Base-by-base conservation (phyloP, 768 basidiomycete species). In the Xerocomellus amylosporus region DNA sequence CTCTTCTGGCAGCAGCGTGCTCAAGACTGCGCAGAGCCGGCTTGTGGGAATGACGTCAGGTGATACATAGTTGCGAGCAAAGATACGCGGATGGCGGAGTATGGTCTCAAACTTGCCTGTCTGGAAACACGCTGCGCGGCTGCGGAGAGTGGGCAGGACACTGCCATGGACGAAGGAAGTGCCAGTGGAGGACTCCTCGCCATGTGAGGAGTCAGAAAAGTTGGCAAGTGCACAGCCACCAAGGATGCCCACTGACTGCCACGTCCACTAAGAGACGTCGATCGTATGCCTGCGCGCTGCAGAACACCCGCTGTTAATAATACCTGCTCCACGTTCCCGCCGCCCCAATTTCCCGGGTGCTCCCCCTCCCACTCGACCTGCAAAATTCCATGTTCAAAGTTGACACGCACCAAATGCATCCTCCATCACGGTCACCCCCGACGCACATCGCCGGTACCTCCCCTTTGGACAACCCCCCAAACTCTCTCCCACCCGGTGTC, bases 371-470 rank as follows among this genome's bases (percentile, higher is more conserved):
- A 24, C 24, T 24, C 24, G 17, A 36, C 47, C 8, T 34, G 42
- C 33, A 34, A 7, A 14, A 34, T 34, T 15, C 33, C 33, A 15
- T 15, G 33, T 7, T 9, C 19, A 22, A 24, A 17, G 43, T 36
- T 7, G 39, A 44, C 54, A 61, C 31, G 49, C 49, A 28, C n/a
- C 40, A 62, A 5, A 66, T 60, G 54, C 46, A 52, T 22, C 67
- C 44, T 28, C 56, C 60, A 20, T 48, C 65, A 13, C 56, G 59
- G 36, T 51, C 66, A 8, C 37, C 51, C 30, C 47, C 57, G 52
- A 38, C 59, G 26, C 53, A 56, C 51, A 34, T 20, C 51, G 17
- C 42, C 17, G 49, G 64, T 39, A 41, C 54, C 34, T 42, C 30
- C 34, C 45, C 30, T 24, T 10, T 17, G 17, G 4, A 48, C 26